phyloP scores from a whole-genome alignment of 768 basidiomycete species.

The Leucosporidium yakuticum region DNA sequence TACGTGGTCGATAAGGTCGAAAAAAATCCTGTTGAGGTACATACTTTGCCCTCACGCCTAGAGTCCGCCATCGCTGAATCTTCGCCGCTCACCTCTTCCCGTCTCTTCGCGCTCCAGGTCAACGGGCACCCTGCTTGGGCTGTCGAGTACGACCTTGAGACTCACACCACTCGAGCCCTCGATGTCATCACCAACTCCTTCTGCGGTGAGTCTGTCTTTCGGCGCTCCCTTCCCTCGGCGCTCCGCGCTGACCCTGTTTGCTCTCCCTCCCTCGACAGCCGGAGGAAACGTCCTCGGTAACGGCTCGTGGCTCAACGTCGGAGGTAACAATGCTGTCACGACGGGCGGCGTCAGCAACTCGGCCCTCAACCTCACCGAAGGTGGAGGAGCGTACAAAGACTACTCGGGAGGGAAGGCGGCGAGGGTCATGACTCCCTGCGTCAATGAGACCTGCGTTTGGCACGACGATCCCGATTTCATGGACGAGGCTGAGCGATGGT shows the following conservation, averaged over 20 bases:
- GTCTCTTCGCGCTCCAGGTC: too few relatives aligned
- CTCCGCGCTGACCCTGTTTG: conserved; percentile 13
- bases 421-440: conserved; percentile 60
- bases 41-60: too few relatives aligned
- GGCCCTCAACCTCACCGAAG: neutral
- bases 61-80: too few relatives aligned
- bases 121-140: too few relatives aligned
- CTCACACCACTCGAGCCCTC: conserved; percentile 60
- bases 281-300: conserved; percentile 35
- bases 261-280: neutral
- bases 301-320: conserved; percentile 36
- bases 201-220: too few relatives aligned
- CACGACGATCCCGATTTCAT: conserved; percentile 37
- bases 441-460: conserved; percentile 56
- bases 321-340: conserved; percentile 32
- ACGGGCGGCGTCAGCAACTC: conserved; percentile 31
- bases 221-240: too few relatives aligned
- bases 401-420: conserved; percentile 49
- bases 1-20: too few relatives aligned
- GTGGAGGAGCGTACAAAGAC: conserved; percentile 54
- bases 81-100: too few relatives aligned
- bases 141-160: conserved; percentile 54
- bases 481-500: conserved; percentile 56
- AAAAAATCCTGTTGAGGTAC: too few relatives aligned
- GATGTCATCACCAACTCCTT: conserved; percentile 63